phyloP scores from a whole-genome alignment of 2,329 filamentous ascomycete species.

The Ceratocystis harringtonii region DNA sequence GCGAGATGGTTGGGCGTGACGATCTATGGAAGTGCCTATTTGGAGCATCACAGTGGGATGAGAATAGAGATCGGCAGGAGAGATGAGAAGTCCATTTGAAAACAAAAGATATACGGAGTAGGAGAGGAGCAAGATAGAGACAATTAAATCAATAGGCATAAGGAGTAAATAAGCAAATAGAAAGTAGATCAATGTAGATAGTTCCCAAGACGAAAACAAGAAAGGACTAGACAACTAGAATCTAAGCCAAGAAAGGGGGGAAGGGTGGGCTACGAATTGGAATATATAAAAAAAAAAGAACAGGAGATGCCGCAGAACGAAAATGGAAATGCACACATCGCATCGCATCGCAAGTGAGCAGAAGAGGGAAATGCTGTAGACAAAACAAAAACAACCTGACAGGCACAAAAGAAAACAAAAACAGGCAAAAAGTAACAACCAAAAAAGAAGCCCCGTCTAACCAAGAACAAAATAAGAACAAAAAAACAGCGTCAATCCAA shows the following conservation, averaged over 20 bases:
- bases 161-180: too few relatives aligned
- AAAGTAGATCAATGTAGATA: too few relatives aligned
- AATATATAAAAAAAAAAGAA: not conserved
- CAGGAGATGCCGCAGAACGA: not conserved
- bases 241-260: not conserved
- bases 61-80: not conserved
- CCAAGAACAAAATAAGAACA: not conserved
- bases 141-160: not conserved
- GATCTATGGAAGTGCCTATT: not conserved
- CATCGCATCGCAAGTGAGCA: not conserved
- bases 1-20: not conserved
- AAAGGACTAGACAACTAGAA: not conserved
- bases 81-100: not conserved
- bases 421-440: not conserved
- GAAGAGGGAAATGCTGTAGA: not conserved
- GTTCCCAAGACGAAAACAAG: not conserved
- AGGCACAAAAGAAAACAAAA: not conserved
- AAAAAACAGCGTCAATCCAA: not conserved
- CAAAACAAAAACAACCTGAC: not conserved
- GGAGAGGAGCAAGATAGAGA: not conserved
- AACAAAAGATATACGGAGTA: not conserved
- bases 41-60: not conserved
- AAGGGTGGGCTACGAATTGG: not conserved
- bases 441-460: not conserved
- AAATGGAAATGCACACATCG: not conserved